Evolutionary conservation across 225 moss, liverwort and hornwort species (phyloP).

Genomic region (Thuidium tamariscinum): DNA sequence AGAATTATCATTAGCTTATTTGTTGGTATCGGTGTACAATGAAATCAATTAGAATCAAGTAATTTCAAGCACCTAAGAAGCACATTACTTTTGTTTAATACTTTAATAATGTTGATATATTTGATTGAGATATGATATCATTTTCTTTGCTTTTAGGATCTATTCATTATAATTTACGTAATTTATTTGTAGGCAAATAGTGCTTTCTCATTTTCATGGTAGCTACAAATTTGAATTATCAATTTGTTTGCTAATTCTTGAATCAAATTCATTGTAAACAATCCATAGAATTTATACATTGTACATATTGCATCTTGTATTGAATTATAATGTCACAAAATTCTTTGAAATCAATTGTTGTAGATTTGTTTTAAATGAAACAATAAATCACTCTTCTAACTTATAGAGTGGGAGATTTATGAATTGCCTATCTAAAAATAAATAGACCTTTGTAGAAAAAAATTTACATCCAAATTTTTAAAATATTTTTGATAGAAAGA

Average conservation of each 20-base stretch:
- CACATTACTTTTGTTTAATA: neutral
- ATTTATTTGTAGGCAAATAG: neutral
- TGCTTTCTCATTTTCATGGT: neutral
- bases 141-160: neutral
- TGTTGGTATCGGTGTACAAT: neutral
- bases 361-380: neutral
- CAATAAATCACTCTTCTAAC: neutral
- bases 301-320: neutral
- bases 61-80: neutral
- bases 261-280: neutral
- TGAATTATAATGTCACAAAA: neutral
- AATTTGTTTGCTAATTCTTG: neutral
- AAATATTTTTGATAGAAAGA: no score
- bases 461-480: no score
- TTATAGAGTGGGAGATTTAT: no score
- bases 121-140: neutral
- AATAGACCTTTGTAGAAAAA: no score
- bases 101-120: neutral
- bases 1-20: neutral
- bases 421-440: no score
- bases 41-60: constrained; percentile 7
- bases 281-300: neutral
- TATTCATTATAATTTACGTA: neutral
- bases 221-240: neutral
- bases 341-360: neutral